These are phyloP conservation scores for Poa annua DNA, from an alignment of 176 grass and related monocot species.

Conservation along the genomic window DNA sequence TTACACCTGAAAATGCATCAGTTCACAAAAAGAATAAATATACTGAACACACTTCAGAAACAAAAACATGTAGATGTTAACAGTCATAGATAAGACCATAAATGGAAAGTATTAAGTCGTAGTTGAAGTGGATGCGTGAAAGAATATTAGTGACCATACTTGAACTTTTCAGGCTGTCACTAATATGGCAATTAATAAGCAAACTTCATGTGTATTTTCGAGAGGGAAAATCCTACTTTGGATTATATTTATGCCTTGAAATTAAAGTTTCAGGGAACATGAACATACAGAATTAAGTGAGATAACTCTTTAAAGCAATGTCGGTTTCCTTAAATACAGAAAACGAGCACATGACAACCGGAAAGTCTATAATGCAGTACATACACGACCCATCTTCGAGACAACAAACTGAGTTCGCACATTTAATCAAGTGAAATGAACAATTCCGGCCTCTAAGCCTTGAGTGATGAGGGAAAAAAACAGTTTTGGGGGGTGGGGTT, in stretches of 20 bases:
- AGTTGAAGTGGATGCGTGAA: background rate
- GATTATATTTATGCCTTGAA: background rate
- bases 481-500: background rate
- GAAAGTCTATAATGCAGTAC: too few relatives aligned
- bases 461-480: background rate
- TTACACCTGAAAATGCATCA: conserved; percentile 42
- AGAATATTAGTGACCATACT: background rate
- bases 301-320: background rate
- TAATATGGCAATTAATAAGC: background rate
- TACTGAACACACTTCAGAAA: background rate
- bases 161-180: background rate
- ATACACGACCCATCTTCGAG: background rate
- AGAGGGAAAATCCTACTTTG: background rate
- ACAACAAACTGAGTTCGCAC: background rate
- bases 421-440: background rate
- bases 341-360: background rate
- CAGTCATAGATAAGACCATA: background rate
- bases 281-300: background rate
- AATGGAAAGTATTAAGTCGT: background rate
- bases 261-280: background rate
- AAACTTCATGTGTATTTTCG: background rate
- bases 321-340: background rate
- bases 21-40: background rate
- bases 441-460: background rate
- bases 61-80: background rate